Evolutionary conservation across 2,329 filamentous ascomycete genomes (phyloP).

Genomic region (Macrophomina tecta): DNA sequence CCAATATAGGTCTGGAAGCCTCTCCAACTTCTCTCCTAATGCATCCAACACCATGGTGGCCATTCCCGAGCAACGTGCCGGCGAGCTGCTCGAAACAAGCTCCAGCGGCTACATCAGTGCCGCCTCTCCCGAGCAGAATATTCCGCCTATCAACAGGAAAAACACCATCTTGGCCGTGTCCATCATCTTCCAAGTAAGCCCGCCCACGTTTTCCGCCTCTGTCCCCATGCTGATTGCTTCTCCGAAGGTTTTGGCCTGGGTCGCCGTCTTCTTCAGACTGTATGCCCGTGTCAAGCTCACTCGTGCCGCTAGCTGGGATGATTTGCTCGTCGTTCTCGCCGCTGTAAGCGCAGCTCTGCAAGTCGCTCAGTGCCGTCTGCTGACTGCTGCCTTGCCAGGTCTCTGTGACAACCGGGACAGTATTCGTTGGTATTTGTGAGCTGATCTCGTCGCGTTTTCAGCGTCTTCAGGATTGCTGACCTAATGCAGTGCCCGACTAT

Average conservation of each 20-base stretch:
- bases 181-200: slow-evolving; percentile 16
- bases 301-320: slow-evolving; percentile 45
- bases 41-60: slow-evolving; percentile 7
- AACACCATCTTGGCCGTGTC: slow-evolving; percentile 15
- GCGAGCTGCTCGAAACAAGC: background rate
- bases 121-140: background rate
- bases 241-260: slow-evolving; percentile 35
- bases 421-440: slow-evolving; percentile 42
- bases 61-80: background rate
- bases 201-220: too few species aligned
- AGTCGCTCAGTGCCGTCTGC: background rate
- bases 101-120: background rate
- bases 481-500: slow-evolving; percentile 39
- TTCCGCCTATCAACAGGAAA: slow-evolving; percentile 9
- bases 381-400: slow-evolving; percentile 30
- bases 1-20: background rate
- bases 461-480: background rate
- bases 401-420: slow-evolving; percentile 36
- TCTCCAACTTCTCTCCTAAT: background rate
- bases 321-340: slow-evolving; percentile 42
- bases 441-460: background rate
- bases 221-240: background rate
- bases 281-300: slow-evolving; percentile 37
- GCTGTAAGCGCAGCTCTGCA: slow-evolving; percentile 28
- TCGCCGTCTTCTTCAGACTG: slow-evolving; percentile 40